Conservation (phyloP, 2,329 filamentous ascomycete species). For the Plectosphaerella sp. region DNA sequence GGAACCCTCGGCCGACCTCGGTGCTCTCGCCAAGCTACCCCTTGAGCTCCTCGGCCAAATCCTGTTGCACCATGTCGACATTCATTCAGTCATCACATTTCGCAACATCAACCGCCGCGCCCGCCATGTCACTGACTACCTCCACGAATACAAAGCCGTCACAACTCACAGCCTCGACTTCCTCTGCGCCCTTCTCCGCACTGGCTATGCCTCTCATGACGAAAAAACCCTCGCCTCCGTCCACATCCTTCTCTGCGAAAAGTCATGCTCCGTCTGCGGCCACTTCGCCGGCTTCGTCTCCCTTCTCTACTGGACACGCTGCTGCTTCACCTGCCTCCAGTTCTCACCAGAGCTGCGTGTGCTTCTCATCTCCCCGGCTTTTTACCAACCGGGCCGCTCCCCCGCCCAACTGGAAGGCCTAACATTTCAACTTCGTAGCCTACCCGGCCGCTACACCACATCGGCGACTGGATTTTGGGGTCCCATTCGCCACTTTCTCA, state of each 20-base stretch:
- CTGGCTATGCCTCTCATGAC: slow-evolving; percentile 1
- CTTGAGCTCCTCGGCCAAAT: slow-evolving; percentile 24
- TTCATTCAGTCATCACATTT: slow-evolving; percentile 24
- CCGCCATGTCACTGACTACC: slow-evolving; percentile 16
- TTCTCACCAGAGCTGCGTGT: slow-evolving; percentile 14
- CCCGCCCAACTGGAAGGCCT: too few relatives aligned
- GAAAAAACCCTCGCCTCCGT: slow-evolving; percentile 10
- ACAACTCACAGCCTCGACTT: slow-evolving; percentile 19
- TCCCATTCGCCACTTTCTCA: too few relatives aligned
- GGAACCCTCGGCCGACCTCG: slow-evolving; percentile 6
- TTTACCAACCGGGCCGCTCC: too few relatives aligned
- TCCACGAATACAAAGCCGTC: slow-evolving; percentile 18
- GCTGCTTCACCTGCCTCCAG: slow-evolving; percentile 21
- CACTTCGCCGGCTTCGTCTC: slow-evolving; percentile 19
- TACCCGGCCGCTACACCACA: too few relatives aligned
- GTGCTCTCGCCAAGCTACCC: slow-evolving; percentile 22
- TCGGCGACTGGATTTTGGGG: too few relatives aligned
- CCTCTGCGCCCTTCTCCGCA: slow-evolving; percentile 23
- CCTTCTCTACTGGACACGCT: slow-evolving; percentile 20
- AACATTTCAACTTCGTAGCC: too few relatives aligned
- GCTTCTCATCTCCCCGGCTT: neutral
- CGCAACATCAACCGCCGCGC: slow-evolving; percentile 20
- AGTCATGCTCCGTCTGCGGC: slow-evolving; percentile 19
- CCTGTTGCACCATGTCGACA: slow-evolving; percentile 19
- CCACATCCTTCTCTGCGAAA: slow-evolving; percentile 20